Evolutionary conservation across 2,329 filamentous ascomycete genomes (phyloP).

Genomic region (Cercospora sp.): DNA sequence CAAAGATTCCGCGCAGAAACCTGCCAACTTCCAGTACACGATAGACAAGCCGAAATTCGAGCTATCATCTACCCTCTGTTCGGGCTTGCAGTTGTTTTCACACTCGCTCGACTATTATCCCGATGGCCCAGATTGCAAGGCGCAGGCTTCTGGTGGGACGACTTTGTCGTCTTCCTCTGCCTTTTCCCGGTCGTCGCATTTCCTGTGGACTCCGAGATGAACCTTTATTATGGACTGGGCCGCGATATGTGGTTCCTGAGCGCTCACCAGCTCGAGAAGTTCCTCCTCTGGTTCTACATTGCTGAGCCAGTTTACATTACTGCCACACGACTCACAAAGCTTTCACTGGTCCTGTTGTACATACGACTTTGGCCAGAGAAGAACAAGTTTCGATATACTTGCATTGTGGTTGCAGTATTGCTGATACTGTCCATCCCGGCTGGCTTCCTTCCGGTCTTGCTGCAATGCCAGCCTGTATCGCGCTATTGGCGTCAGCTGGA

Average conservation of each 20-base stretch:
- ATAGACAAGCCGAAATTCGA: conserved; percentile 5
- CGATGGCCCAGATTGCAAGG: conserved; percentile 12
- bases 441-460: conserved; percentile 4
- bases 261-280: conserved; percentile 5
- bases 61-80: conserved; percentile 12
- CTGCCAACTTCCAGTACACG: conserved; percentile 8
- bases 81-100: conserved; percentile 15
- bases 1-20: conserved; percentile 9
- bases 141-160: conserved; percentile 17
- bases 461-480: conserved; percentile 11
- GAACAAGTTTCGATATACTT: conserved; percentile 7
- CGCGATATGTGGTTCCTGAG: conserved; percentile 18
- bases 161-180: conserved; percentile 13
- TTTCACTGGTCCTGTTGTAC: conserved; percentile 22
- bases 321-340: conserved; percentile 18
- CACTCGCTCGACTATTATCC: conserved; percentile 10
- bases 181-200: conserved; percentile 12
- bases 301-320: conserved; percentile 14
- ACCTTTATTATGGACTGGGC: conserved; percentile 17
- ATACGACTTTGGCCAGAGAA: conserved; percentile 20
- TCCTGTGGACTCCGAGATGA: conserved; percentile 13
- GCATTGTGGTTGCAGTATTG: conserved; percentile 8
- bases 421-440: conserved; percentile 2
- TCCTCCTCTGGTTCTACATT: conserved; percentile 24
- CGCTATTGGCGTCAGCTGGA: conserved; percentile 11